Evolutionary conservation across 2,329 filamentous ascomycete genomes (phyloP), one percentile per base, ranked within the genome.

Genomic region (Epichloe typhina): DNA sequence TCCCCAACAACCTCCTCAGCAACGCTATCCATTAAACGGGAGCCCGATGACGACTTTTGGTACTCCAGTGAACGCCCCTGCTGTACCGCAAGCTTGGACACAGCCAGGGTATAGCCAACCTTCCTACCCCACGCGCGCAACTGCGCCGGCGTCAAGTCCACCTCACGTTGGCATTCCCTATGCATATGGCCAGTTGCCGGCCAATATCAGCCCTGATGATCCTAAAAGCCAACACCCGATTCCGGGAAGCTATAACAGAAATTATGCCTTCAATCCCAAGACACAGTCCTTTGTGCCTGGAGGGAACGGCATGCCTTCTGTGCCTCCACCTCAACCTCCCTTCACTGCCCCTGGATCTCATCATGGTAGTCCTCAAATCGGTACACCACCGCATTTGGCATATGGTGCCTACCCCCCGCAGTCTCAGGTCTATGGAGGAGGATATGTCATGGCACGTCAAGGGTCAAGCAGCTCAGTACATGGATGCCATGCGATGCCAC

Each of bases 181-280:
- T 66, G 75, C 82, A 1, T 95, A 84, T 63, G 85, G 87, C 3
- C 88, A 94, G 61, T 74, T 91, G 45, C 85, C 87, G 4, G 79
- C 74, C 17, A 80, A 86, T 55, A 73, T 76, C 48, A 82, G 83
- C 46, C 82, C 86, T 26, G 76, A 85, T 54, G 86, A 86, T 59
- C 79, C 82, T 8, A 83, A 86, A 65, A 80, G 78, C 52, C 84
- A 89, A 62, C 88, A 95, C 63, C 86, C 88, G 5, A 82, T 94
- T 51, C 87, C 88, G 13, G 88, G 88, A 37, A 93, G 84, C 67
- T 94, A 80, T 57, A 88, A 86, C 62, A 78, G 89, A 52, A 69
- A 68, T 48, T 87, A 88, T 59, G 81, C 85, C 12, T 96, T 97
- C 71, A 96, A 96, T 62, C 91, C 90, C 1, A 90, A 95, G 69